Evolutionary conservation across 2,329 filamentous ascomycete species (phyloP).

Genomic region (Magnaporthiopsis poae): DNA sequence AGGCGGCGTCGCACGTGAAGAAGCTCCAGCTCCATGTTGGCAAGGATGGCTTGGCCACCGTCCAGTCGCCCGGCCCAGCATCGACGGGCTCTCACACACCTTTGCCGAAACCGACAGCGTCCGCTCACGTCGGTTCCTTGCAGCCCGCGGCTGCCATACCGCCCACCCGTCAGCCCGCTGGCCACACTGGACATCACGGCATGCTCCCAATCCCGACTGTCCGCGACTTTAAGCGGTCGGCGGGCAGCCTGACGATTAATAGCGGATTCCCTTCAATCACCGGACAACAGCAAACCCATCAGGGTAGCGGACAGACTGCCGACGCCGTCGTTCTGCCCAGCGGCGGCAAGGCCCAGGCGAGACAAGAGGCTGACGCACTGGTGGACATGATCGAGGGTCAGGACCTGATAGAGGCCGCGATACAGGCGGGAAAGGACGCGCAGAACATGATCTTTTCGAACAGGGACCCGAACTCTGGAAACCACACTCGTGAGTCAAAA

Average conservation of each 20-base stretch:
- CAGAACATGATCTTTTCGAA: not conserved
- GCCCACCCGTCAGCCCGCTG: no score
- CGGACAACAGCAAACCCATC: not conserved
- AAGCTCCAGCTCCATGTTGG: not conserved
- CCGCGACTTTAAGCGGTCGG: not conserved
- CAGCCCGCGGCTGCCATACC: no score
- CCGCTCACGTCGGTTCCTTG: not conserved
- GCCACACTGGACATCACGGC: no score
- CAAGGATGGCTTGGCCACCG: not conserved
- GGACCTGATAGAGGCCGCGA: not conserved
- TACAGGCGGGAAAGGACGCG: not conserved
- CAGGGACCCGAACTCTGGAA: not conserved
- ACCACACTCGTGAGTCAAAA: not conserved
- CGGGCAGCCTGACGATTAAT: not conserved
- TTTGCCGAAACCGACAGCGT: not conserved
- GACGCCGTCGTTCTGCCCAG: no score
- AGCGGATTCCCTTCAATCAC: not conserved
- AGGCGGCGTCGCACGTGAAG: not conserved
- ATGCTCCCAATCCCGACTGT: not conserved
- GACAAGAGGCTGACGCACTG: not conserved
- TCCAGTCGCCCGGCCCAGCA: not conserved
- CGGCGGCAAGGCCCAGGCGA: no score
- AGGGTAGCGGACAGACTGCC: not conserved
- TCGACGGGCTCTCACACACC: not conserved
- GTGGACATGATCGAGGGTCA: not conserved